phyloP scores from a whole-genome alignment of 2,329 filamentous ascomycete genomes.

The Cercospora canescens region DNA sequence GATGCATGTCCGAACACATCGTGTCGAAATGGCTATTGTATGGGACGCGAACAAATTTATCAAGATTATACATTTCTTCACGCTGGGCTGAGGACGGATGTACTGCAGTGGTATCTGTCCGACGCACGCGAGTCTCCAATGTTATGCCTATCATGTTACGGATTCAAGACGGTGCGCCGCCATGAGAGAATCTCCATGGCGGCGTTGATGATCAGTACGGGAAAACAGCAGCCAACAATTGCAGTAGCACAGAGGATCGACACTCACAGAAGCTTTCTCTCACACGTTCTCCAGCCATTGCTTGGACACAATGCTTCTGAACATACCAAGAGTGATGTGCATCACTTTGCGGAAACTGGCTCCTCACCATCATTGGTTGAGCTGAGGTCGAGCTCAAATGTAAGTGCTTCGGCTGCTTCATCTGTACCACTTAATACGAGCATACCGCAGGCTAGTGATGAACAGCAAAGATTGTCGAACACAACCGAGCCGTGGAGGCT shows the following conservation, averaged over 20 bases:
- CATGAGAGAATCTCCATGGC: background rate
- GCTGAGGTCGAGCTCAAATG: background rate
- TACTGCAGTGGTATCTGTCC: background rate
- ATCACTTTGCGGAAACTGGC: background rate
- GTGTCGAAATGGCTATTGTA: background rate
- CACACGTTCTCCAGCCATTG: background rate
- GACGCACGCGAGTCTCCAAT: background rate
- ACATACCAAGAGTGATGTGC: background rate
- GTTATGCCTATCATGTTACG: conserved; percentile 1
- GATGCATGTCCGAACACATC: background rate
- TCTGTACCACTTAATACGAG: background rate
- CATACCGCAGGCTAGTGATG: background rate
- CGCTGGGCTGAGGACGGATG: background rate
- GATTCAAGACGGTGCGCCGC: background rate
- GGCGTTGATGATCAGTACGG: background rate
- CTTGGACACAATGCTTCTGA: background rate
- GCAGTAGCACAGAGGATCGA: background rate
- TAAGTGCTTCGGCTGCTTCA: background rate
- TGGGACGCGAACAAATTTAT: background rate
- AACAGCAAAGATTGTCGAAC: background rate
- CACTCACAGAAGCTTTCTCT: background rate
- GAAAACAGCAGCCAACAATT: background rate
- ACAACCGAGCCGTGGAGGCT: background rate
- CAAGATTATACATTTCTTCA: background rate
- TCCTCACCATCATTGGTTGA: background rate